These are phyloP conservation scores for Aquilaria sinensis DNA, from an alignment of 345 rosid genomes.

Conservation along the genomic window DNA sequence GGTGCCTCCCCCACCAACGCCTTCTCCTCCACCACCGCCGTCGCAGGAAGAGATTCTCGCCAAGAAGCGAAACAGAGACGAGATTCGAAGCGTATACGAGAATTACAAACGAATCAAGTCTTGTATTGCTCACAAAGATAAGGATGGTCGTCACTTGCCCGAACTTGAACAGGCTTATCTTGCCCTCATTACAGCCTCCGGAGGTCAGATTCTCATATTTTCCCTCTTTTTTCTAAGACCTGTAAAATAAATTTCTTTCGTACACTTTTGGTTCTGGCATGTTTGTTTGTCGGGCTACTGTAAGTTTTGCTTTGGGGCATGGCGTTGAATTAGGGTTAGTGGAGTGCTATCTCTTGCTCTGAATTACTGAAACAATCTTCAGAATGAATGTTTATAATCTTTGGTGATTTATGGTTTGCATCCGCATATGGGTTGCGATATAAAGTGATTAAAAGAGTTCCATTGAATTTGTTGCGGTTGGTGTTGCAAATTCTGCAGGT, in stretches of 20 bases:
- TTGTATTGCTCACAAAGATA: conserved; percentile 39
- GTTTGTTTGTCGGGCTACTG: no score
- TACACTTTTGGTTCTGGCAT: no score
- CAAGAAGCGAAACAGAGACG: conserved; percentile 70
- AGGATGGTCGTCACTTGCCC: conserved; percentile 45
- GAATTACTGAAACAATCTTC: no score
- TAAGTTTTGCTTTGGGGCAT: no score
- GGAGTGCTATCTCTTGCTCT: no score
- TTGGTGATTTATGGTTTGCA: no score
- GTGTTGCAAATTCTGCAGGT: conserved; percentile 43
- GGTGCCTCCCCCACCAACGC: conserved; percentile 43
- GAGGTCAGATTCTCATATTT: conserved; percentile 30
- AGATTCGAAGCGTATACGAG: conserved; percentile 76
- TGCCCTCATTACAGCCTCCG: conserved; percentile 68
- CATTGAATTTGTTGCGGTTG: conserved; percentile 7
- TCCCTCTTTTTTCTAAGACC: conserved; percentile 1
- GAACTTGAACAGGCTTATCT: conserved; percentile 71
- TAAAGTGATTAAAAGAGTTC: background rate
- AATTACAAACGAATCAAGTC: conserved; percentile 65
- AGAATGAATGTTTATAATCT: no score
- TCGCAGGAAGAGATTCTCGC: conserved; percentile 65
- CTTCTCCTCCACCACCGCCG: conserved; percentile 50
- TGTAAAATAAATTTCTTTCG: no score
- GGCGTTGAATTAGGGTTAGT: no score
- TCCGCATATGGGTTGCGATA: no score